A percentile compares a stretch with the other conserved stretches of the same genome.
Evolutionary conservation across 2,329 filamentous ascomycete genomes (phyloP).

Genomic region (Neopestalotiopsis sp.): DNA sequence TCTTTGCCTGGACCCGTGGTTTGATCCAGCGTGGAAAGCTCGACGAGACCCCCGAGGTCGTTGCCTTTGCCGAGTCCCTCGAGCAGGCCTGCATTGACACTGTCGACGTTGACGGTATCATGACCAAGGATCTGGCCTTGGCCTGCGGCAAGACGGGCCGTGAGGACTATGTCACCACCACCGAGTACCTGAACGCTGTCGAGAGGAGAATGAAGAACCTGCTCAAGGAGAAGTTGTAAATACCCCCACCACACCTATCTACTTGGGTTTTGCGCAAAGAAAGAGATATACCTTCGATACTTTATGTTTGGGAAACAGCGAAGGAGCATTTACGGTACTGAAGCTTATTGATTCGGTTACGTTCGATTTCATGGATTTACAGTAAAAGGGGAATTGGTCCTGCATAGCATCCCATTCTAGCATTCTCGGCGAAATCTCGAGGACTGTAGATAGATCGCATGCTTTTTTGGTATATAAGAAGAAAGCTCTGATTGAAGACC

Average conservation of each 20-base stretch:
- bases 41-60: slow-evolving; percentile 88
- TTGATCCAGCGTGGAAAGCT: slow-evolving; percentile 91
- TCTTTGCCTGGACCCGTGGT: slow-evolving; percentile 98
- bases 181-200: slow-evolving; percentile 89
- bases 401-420: slow-evolving; percentile 9
- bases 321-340: slow-evolving; percentile 1
- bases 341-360: not conserved
- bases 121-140: slow-evolving; percentile 99
- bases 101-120: slow-evolving; percentile 91
- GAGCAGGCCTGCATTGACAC: slow-evolving; percentile 95
- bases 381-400: not conserved
- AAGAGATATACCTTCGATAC: not conserved
- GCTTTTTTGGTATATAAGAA: slow-evolving; percentile 3
- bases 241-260: not conserved
- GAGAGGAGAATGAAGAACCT: slow-evolving; percentile 85
- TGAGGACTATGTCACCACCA: slow-evolving; percentile 87
- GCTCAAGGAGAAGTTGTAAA: slow-evolving; percentile 77
- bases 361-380: not conserved
- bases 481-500: not conserved
- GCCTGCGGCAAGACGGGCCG: slow-evolving; percentile 87
- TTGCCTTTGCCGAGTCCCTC: slow-evolving; percentile 87
- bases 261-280: not conserved
- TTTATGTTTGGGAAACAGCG: slow-evolving; percentile 1
- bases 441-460: slow-evolving; percentile 12
- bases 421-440: not conserved